Base-by-base conservation (phyloP, 2,329 filamentous ascomycete species). In the Xylariaceae sp. region DNA sequence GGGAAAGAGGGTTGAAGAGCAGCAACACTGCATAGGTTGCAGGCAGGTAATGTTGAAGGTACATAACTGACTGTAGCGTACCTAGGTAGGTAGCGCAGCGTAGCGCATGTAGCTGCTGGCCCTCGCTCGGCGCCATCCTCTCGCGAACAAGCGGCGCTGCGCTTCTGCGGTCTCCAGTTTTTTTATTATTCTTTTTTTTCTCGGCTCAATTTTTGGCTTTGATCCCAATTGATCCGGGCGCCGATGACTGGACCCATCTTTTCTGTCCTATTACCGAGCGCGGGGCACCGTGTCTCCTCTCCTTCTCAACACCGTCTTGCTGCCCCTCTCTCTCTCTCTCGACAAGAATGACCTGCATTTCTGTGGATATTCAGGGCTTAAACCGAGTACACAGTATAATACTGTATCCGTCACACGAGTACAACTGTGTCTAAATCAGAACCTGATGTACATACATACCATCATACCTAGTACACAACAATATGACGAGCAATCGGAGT, bases 191-290 rank as follows among this genome's bases (percentile, higher is more conserved):
- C 52, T 50, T 43, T 52, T 40, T 56, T 54, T 60, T 61, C 54
- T 50, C 59, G 61, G 59, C 56, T 63, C 61, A 61, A 59, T 55
- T 46, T 45, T 52, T 52, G 57, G 52, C 51, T 63, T 48, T 32
- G 50, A 52, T 59, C 48, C 48, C 52, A 61, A 65, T 62, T 65
- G 62, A 61, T 59, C 66, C 61, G 62, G 49, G 41, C 50, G 50
- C 48, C 47, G 48, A 37, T 57, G 49, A 55, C 46, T 54, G 54
- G 42, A 54, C 48, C 60, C 54, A 51, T 57, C 20, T 52, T 55
- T 43, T 53, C 48, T 49, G 54, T 42, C 48, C 46, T 40, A 52
- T 54, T 50, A 57, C 20, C 44, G 50, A 55, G 56, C 65, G 66
- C 61, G 65, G 65, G 64, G 65, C 63, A 65, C 59, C 52, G 56